Conservation (phyloP, 176 grass and related monocot genomes). For the Oryza meyeriana region DNA sequence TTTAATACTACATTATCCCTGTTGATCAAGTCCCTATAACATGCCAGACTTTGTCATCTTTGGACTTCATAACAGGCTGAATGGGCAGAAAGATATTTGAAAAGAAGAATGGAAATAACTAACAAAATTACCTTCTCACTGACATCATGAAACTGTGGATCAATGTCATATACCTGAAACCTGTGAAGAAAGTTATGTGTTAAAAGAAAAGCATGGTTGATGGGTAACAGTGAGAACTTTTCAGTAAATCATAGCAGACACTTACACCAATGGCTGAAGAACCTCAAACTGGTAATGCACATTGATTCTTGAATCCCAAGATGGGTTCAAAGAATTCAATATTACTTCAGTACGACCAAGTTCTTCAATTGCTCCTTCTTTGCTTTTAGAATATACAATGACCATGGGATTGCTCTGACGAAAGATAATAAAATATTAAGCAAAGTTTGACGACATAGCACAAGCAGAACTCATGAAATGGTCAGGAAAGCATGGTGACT, state of each 20-base stretch:
- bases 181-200: conserved; percentile 48
- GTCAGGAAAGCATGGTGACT: conserved; percentile 3
- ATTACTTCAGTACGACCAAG: conserved; percentile 96
- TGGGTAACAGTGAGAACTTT: conserved; percentile 7
- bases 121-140: conserved; percentile 64
- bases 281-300: conserved; percentile 87
- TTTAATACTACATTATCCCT: conserved; percentile 1
- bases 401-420: conserved; percentile 79
- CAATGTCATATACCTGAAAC: conserved; percentile 81
- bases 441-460: conserved; percentile 8
- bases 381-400: conserved; percentile 62
- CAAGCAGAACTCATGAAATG: neutral
- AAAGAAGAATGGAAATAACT: conserved; percentile 11
- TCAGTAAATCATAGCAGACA: conserved; percentile 28
- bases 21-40: neutral
- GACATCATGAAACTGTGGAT: conserved; percentile 73
- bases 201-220: conserved; percentile 27
- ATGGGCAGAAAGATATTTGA: conserved; percentile 22
- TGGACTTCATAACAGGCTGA: neutral
- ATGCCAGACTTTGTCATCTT: neutral
- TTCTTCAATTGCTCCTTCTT: conserved; percentile 84
- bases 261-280: conserved; percentile 95
- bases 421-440: conserved; percentile 30
- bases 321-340: conserved; percentile 68
- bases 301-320: conserved; percentile 76